Base-by-base conservation (phyloP, 805 yeast species). In the Lipomyces sp. region DNA sequence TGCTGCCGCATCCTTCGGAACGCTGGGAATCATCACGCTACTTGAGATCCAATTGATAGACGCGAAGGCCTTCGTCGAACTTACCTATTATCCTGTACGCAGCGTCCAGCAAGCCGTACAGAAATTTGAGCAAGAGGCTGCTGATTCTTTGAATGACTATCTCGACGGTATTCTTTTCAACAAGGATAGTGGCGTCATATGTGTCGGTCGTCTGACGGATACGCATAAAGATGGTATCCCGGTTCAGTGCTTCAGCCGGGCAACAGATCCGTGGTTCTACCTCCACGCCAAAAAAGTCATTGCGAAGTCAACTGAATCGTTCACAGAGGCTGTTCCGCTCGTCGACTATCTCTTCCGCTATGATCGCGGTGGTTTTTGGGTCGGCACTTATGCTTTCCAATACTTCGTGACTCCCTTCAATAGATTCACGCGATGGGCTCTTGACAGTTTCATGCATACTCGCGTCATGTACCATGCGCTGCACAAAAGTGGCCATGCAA, bases 341-440 rank as follows among this genome's bases (percentile, higher is more conserved):
- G 58, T 55, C 10, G 58, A 55, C 37, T 55, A 55, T 55, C 45
- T 55, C 13, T 55, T 55, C 29, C 58, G 58, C 58, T 55, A 55
- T n/a, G 58, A 55, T 30, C 58, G 58, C 45, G 58, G 58, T 11
- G 58, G 58, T 11, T 55, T 55, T 55, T 55, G 58, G 58, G 58
- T 55, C 15, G 58, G 58, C 3, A 4, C 45, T 18, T 55, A 55
- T 55, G 58, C 58, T 18, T 55, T 55, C 58, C 45, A 33, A 30
- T 55, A 55, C 24, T 55, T 55, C 45, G 45, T 55, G 45, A 55
- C 58, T 13, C 58, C 58, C 18, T 55, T 55, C 58, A 55, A 55
- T 37, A 51, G 58, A n/a, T 6, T 55, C 58, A 55, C 58, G 8
- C 58, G 58, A 15, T 55, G 58, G 58, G 48, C 58, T 15, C 58